Evolutionary conservation across 2,329 filamentous ascomycete genomes (phyloP), one percentile per base, ranked within the genome.

Genomic region (Botrytis elliptica): DNA sequence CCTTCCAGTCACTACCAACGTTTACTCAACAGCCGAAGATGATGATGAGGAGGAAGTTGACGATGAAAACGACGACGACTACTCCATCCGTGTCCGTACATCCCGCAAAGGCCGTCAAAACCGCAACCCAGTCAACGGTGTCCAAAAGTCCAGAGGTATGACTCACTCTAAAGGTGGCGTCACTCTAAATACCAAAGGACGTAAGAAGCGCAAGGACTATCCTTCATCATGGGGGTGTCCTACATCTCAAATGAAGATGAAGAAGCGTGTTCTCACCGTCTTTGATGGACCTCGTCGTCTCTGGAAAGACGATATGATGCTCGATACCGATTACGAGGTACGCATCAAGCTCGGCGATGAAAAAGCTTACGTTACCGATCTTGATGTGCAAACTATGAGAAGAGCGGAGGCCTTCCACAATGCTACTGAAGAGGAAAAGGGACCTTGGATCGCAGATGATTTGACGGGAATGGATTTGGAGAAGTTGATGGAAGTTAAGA

Each of bases 301-400:
- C 68, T 96, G 93, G 88, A 98, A 98, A 85, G 96, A 99, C 81
- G 96, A 99, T 84, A 96, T 98, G 94, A 97, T 98, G 94, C 90
- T 99, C 68, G 94, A 95, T 78, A 94, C 93, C 25, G 94, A 97
- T 79, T 95, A 96, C 80, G 96, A 99, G 84, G 94, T 98, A 55
- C 93, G 95, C 80, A 87, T 97, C 82, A 90, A 90, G 82, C 87
- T 98, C 29, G 88, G 93, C 80, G 89, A 89, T 80, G 79, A 78
- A 57, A 79, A 79, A 18, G 77, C 77, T 18, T 98, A 97, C 81
- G 91, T 98, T 57, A 98, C 95, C 10, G 96, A 98, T 81, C 87
- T 99, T 63, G 96, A 98, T 80, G 89, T 98, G 69, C 92, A 96
- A 85, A 98, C 95, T 2, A 83, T 98, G 81, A 92, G 92, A 82